Evolutionary conservation across 371 early-diverging fungal genomes (phyloP).

Genomic region (Mucor plumbeus): DNA sequence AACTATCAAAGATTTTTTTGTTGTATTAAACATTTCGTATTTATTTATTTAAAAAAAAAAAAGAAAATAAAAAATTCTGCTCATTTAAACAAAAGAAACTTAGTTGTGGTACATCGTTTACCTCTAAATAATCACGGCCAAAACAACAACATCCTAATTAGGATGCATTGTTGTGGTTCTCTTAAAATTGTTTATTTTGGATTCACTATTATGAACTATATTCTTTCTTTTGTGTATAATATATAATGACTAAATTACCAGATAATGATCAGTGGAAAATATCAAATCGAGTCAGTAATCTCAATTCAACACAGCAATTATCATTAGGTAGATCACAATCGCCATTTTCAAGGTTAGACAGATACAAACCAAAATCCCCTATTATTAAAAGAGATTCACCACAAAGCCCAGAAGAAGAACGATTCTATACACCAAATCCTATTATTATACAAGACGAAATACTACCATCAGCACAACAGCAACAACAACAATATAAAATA

Average conservation of each 20-base stretch:
- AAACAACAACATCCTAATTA: constrained; percentile 8
- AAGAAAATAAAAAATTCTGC: not conserved
- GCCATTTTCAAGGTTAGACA: constrained; percentile 6
- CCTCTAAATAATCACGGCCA: not conserved
- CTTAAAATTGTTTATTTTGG: not conserved
- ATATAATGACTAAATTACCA: not conserved
- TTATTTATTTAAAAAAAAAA: not conserved
- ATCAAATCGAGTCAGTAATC: not conserved
- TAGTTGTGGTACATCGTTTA: not conserved
- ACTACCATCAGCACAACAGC: not conserved
- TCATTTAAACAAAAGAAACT: too few relatives aligned
- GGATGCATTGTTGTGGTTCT: constrained; percentile 7
- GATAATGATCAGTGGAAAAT: constrained; percentile 12
- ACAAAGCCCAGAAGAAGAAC: not conserved
- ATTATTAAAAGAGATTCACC: not conserved
- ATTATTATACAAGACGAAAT: not conserved
- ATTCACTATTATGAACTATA: not conserved
- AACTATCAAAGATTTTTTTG: not conserved
- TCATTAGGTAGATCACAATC: constrained; percentile 2
- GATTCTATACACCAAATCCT: not conserved
- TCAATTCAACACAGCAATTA: not conserved
- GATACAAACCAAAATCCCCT: constrained; percentile 5
- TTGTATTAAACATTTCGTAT: not conserved
- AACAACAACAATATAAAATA: not conserved
- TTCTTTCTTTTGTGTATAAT: not conserved